Percentiles rank a stretch among this genome's conserved stretches.
phyloP scores from a whole-genome alignment of 768 basidiomycete species.

The Termitomyces sp. region DNA sequence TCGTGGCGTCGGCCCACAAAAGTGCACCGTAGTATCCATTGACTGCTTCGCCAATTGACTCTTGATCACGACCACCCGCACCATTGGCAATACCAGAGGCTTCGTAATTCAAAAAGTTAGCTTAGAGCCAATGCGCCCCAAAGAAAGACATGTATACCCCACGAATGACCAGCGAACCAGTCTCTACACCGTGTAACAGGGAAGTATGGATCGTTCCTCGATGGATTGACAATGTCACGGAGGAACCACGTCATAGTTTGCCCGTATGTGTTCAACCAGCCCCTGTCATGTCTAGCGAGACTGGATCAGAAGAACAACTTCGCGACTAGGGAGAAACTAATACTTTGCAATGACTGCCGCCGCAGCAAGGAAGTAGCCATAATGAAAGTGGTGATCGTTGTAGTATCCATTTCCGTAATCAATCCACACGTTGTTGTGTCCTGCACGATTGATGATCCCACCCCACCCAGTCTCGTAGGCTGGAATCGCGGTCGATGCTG shows the following conservation, averaged over 20 bases:
- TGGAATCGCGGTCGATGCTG: conserved; percentile 16
- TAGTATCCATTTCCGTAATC: conserved; percentile 30
- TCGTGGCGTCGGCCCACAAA: too few relatives aligned
- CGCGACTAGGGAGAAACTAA: background rate
- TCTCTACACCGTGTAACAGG: conserved; percentile 25
- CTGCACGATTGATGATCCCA: conserved; percentile 26
- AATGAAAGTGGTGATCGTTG: conserved; percentile 32
- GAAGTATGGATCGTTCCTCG: conserved; percentile 24
- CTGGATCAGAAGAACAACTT: background rate
- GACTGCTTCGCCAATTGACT: too few relatives aligned
- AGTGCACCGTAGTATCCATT: too few relatives aligned
- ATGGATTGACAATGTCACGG: conserved; percentile 29
- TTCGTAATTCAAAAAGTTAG: conserved; percentile 3
- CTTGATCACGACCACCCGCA: too few relatives aligned
- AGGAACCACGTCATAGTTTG: conserved; percentile 21
- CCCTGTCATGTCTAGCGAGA: background rate
- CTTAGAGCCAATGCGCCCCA: background rate
- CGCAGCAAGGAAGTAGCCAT: conserved; percentile 26
- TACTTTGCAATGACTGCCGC: conserved; percentile 27
- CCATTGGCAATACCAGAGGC: conserved; percentile 30
- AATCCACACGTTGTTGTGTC: conserved; percentile 22
- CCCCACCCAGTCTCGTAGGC: conserved; percentile 31
- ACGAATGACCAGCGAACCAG: conserved; percentile 33
- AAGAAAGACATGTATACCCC: conserved; percentile 19
- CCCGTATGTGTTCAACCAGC: conserved; percentile 21